phyloP scores from a whole-genome alignment of 2,329 filamentous ascomycete species.

The Cladorrhinum sp. region DNA sequence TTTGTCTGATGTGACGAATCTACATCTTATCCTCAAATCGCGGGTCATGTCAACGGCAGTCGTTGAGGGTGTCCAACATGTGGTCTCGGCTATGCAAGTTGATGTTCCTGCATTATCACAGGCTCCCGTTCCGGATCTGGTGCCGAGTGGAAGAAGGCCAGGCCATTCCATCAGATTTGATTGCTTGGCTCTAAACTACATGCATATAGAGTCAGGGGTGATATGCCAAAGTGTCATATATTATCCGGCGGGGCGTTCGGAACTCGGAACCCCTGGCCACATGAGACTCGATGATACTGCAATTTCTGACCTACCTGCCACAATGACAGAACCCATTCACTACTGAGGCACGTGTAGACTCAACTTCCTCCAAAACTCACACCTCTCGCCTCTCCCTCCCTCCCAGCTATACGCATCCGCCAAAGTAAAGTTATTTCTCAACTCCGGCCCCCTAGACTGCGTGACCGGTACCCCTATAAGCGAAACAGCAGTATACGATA shows the following conservation, averaged over 20 bases:
- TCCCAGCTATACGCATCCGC: conserved; percentile 23
- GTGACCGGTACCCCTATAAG: conserved; percentile 15
- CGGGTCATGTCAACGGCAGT: neutral
- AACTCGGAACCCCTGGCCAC: neutral
- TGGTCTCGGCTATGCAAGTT: neutral
- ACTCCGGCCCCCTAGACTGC: conserved; percentile 14
- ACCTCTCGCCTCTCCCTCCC: conserved; percentile 22
- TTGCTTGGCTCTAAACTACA: neutral
- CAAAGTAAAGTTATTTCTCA: conserved; percentile 16
- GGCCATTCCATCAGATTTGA: neutral
- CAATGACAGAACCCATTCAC: neutral
- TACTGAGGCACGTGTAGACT: conserved; percentile 16
- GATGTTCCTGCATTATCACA: neutral
- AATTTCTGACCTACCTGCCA: no score
- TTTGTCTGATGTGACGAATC: neutral
- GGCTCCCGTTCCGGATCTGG: neutral
- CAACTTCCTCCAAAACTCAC: conserved; percentile 21
- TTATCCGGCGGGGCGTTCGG: neutral
- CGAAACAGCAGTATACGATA: conserved; percentile 10
- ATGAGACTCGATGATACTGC: neutral
- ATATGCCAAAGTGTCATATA: neutral
- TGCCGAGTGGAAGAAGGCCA: neutral
- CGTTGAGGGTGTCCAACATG: neutral
- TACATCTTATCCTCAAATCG: neutral
- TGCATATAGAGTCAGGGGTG: neutral